Conservation (phyloP, 1,284 basidiomycete genomes). For the Pseudozyma thailandica region DNA sequence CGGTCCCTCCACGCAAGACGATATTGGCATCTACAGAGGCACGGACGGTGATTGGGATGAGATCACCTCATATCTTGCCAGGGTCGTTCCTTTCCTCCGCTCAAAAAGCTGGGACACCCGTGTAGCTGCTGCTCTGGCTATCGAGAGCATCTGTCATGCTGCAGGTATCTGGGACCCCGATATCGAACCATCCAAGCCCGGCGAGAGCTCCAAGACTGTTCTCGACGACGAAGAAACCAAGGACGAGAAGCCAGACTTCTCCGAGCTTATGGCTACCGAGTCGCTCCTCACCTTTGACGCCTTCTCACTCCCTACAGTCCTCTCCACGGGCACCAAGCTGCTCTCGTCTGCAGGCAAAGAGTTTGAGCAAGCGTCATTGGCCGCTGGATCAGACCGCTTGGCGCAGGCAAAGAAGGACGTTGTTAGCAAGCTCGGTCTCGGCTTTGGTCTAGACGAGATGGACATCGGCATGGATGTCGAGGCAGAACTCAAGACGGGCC, state of each 20-base stretch:
- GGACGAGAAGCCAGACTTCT: constrained; percentile 29
- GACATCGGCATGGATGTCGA: constrained; percentile 71
- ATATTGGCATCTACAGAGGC: constrained; percentile 56
- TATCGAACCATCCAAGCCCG: constrained; percentile 37
- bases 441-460: constrained; percentile 79
- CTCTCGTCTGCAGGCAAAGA: constrained; percentile 88
- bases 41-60: constrained; percentile 79
- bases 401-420: constrained; percentile 82
- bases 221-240: constrained; percentile 24
- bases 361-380: constrained; percentile 71
- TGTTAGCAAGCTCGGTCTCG: constrained; percentile 71
- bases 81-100: constrained; percentile 88
- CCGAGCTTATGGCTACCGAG: constrained; percentile 24
- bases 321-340: constrained; percentile 79
- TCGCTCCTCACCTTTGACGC: constrained; percentile 56
- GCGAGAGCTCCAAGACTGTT: constrained; percentile 39
- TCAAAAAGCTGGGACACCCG: constrained; percentile 88
- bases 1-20: constrained; percentile 27
- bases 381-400: constrained; percentile 73
- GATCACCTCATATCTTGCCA: constrained; percentile 58
- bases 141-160: constrained; percentile 84
- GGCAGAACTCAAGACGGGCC: constrained; percentile 61
- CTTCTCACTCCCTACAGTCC: constrained; percentile 77
- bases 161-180: constrained; percentile 79
- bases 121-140: constrained; percentile 81